A percentile compares a stretch with the other conserved stretches of the same genome.
These are phyloP conservation scores for Platanthera zijinensis DNA, from an alignment of 106 monocot species.

Conservation along the genomic window DNA sequence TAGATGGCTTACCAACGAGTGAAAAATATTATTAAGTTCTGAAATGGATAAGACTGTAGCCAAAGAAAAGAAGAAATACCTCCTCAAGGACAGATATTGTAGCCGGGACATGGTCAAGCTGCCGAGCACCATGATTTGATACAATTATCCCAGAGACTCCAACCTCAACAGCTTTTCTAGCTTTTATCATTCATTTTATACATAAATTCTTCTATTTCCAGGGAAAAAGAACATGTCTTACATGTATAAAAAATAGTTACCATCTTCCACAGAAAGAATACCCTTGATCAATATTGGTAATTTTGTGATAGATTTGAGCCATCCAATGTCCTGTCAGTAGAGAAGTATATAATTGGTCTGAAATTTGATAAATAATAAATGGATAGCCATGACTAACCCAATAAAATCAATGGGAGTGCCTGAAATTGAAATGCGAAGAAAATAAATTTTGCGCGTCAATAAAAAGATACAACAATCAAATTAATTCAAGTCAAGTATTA, in stretches of 20 bases:
- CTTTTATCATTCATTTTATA: constrained; percentile 21
- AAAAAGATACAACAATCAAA: no score
- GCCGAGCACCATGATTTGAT: constrained; percentile 83
- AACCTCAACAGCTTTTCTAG: constrained; percentile 45
- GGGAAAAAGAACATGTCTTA: neutral
- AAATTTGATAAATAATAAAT: neutral
- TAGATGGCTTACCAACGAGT: neutral
- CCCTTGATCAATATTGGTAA: constrained; percentile 75
- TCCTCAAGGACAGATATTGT: constrained; percentile 77
- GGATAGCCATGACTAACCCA: no score
- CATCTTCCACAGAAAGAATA: constrained; percentile 66
- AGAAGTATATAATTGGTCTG: neutral
- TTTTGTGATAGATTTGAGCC: constrained; percentile 64
- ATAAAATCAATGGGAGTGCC: no score
- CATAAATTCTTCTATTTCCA: neutral
- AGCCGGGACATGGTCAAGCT: constrained; percentile 76
- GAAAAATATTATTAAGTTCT: neutral
- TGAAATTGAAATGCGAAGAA: no score
- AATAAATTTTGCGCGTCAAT: no score
- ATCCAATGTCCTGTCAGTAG: constrained; percentile 47
- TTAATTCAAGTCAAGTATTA: no score
- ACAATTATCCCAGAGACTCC: constrained; percentile 79
- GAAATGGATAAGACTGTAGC: neutral
- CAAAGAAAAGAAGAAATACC: constrained; percentile 28
- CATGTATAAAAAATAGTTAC: constrained; percentile 17